Evolutionary conservation across 352 stramenopile genomes (phyloP), one percentile per base, ranked within the genome.

Genomic region (Peronospora tabacina): DNA sequence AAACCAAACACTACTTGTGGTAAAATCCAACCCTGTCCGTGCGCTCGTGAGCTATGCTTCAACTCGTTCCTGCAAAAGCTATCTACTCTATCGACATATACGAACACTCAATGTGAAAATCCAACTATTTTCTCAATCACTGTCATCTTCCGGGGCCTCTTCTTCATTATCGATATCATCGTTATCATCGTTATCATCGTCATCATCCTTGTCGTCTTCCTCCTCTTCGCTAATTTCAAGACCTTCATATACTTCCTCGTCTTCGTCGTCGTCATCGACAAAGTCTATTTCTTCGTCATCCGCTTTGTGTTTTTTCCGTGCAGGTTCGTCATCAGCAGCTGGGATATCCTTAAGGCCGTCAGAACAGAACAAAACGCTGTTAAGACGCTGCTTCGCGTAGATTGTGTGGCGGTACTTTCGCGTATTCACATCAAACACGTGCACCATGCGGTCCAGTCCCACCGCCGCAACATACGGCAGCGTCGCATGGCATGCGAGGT

Each of bases 401-500:
- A 91, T 70, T 35, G 60, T 68, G 58, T 85, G 66, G 26, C 70
- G 51, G 45, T 81, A 76, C 49, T 87, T 94, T 52, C 83, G 72
- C 35, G 69, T 88, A 42, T 91, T 83, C 13, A 91, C 61, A 63
- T 97, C 80, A 54, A 95, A 97, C 24, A 96, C 82, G 63, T 95
- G 85, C 38, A 98, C 73, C 67, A 97, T 97, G 29, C 94, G 84
- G 74, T 98, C 94, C 16, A 97, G 66, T 0, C 94, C 90, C 11
- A 97, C 94, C 2, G 83, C 83, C 7, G 87, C 85, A 26, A 98
- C 56, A 47, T 91, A 81, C 19, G 91, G 89, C 26, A 96, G 65
- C 35, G 86, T 96, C 24, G 87, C 82, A 61, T 97, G 91, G 49
- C 81, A 83, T 12, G 73, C 69, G 24, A 98, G 78, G 60, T 93